Conservation (phyloP, 1,284 basidiomycete genomes). For the Fomitopsis palustris region DNA sequence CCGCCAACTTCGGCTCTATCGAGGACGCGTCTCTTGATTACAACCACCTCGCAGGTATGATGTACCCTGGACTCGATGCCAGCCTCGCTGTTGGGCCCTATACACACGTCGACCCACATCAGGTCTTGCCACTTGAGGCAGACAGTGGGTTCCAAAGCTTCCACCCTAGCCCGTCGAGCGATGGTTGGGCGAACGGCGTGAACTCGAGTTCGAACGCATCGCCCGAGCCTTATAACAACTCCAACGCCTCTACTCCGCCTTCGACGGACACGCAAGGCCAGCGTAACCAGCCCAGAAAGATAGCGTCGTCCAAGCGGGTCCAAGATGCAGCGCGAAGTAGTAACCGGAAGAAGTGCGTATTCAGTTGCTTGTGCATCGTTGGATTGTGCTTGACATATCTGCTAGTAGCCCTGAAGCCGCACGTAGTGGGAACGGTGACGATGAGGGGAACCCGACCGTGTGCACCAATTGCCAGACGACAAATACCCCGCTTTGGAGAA, state of each 20-base stretch:
- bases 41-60: slow-evolving; percentile 58
- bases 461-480: slow-evolving; percentile 96
- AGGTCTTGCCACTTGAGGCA: slow-evolving; percentile 61
- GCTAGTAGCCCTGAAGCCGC: slow-evolving; percentile 12
- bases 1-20: slow-evolving; percentile 41
- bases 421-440: slow-evolving; percentile 58
- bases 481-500: slow-evolving; percentile 92
- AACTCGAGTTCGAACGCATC: slow-evolving; percentile 67
- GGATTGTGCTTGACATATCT: background rate
- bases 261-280: slow-evolving; percentile 48
- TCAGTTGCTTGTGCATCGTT: background rate
- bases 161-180: slow-evolving; percentile 77
- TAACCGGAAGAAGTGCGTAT: slow-evolving; percentile 47
- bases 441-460: slow-evolving; percentile 69
- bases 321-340: slow-evolving; percentile 38
- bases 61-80: slow-evolving; percentile 51
- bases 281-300: slow-evolving; percentile 42
- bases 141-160: slow-evolving; percentile 46
- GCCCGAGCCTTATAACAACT: slow-evolving; percentile 69
- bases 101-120: slow-evolving; percentile 86
- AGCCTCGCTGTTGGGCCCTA: slow-evolving; percentile 39
- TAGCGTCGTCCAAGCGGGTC: slow-evolving; percentile 55
- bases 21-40: slow-evolving; percentile 58
- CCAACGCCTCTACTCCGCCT: slow-evolving; percentile 67
- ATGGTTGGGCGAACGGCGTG: slow-evolving; percentile 69